phyloP scores from a whole-genome alignment of 305 asterid species.

The Rubia balearica region DNA sequence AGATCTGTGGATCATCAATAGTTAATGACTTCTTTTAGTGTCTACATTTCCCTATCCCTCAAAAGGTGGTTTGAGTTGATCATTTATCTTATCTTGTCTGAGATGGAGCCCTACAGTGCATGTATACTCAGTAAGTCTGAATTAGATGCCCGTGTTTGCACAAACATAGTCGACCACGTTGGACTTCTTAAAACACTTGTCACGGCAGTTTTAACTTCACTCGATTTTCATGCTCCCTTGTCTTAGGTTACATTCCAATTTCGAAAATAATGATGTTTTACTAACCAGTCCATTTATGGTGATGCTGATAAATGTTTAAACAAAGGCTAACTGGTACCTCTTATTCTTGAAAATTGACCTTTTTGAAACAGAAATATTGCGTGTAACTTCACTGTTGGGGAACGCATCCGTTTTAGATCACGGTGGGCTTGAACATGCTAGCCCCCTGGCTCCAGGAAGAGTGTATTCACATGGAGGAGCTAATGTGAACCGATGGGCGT shows the following conservation, averaged over 20 bases:
- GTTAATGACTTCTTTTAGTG: background rate
- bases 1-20: background rate
- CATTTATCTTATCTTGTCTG: background rate
- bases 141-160: conserved; percentile 13
- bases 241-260: conserved; percentile 15
- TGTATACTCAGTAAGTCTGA: conserved; percentile 2
- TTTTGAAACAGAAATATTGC: conserved; percentile 95
- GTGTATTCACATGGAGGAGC: conserved; percentile 97
- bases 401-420: conserved; percentile 99
- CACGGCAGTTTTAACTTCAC: conserved; percentile 24
- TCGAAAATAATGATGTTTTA: conserved; percentile 26
- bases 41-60: background rate
- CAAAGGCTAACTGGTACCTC: conserved; percentile 98
- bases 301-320: conserved; percentile 71
- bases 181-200: conserved; percentile 7
- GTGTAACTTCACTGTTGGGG: conserved; percentile 96
- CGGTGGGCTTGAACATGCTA: conserved; percentile 97
- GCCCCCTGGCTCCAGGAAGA: conserved; percentile 99
- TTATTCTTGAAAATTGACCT: conserved; percentile 99
- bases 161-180: background rate
- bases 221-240: conserved; percentile 20
- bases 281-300: conserved; percentile 83
- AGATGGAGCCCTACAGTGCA: background rate
- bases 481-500: conserved; percentile 95
- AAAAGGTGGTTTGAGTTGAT: background rate